These are phyloP conservation scores for Clonostachys rhizophaga DNA, from an alignment of 2,329 filamentous ascomycete genomes.

Conservation along the genomic window DNA sequence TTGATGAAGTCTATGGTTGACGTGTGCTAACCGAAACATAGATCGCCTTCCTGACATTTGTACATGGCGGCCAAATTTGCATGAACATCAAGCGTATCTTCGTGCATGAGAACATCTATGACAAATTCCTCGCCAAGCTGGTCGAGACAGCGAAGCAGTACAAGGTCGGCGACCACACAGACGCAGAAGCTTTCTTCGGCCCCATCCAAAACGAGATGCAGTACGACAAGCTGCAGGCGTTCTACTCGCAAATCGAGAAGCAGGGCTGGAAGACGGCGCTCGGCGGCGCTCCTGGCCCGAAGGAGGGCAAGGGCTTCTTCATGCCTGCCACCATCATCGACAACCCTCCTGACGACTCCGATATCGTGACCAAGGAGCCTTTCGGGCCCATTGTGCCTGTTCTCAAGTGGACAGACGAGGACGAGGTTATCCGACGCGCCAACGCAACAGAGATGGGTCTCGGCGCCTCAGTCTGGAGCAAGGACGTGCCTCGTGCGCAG, in stretches of 20 bases:
- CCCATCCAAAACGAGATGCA: conserved; percentile 61
- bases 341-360: conserved; percentile 40
- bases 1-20: too few relatives aligned
- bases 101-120: conserved; percentile 53
- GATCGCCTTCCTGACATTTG: conserved; percentile 10
- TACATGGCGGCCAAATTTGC: neutral
- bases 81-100: conserved; percentile 43
- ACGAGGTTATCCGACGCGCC: conserved; percentile 50
- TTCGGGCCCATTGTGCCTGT: conserved; percentile 55
- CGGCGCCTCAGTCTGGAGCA: conserved; percentile 53
- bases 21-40: conserved; percentile 1
- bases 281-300: too few relatives aligned
- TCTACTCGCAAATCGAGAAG: conserved; percentile 30
- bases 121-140: conserved; percentile 38
- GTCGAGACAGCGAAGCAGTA: conserved; percentile 6
- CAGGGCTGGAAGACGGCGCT: conserved; percentile 8
- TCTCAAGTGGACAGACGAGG: conserved; percentile 55
- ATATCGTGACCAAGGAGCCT: conserved; percentile 49
- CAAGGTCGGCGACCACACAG: neutral
- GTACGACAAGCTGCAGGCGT: conserved; percentile 53
- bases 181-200: conserved; percentile 31
- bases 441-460: conserved; percentile 49
- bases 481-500: conserved; percentile 43
- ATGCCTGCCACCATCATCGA: conserved; percentile 52
- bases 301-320: conserved; percentile 36